Evolutionary conservation across 1,139 yeast genomes (phyloP).

Genomic region (Schizosaccharomyces versatilis): DNA sequence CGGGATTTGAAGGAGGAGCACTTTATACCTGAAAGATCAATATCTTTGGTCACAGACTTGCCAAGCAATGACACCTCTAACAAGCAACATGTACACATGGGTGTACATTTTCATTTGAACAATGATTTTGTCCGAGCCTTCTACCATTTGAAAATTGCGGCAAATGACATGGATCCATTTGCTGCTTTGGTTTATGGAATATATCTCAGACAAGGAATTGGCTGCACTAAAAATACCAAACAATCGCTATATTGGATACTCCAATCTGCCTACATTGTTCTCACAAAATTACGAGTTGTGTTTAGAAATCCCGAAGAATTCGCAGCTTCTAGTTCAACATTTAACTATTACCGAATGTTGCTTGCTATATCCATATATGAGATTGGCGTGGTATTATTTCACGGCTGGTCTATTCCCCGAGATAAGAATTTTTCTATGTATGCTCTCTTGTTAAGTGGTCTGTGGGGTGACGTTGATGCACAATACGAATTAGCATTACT

Average conservation of each 20-base stretch:
- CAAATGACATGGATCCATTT: not conserved
- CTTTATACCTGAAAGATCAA: not conserved
- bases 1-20: slow-evolving; percentile 1
- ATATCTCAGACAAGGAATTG: not conserved
- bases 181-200: not conserved
- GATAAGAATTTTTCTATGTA: not conserved
- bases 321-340: not conserved
- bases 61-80: too few relatives aligned
- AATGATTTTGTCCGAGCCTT: not conserved
- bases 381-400: not conserved
- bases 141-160: not conserved
- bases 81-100: not conserved
- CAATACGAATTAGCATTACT: not conserved
- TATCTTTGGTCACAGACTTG: too few relatives aligned
- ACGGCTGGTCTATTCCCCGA: not conserved
- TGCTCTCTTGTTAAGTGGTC: not conserved
- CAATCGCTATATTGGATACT: not conserved
- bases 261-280: not conserved
- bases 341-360: not conserved
- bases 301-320: not conserved
- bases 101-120: not conserved
- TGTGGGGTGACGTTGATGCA: slow-evolving; percentile 3
- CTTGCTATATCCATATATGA: not conserved
- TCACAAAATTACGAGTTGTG: not conserved
- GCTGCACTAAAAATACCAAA: not conserved